A percentile compares a stretch with the other conserved stretches of the same genome.
These are phyloP conservation scores for Acanthamoeba lugdunensis DNA, from an alignment of 208 protist genomes.

Conservation along the genomic window DNA sequence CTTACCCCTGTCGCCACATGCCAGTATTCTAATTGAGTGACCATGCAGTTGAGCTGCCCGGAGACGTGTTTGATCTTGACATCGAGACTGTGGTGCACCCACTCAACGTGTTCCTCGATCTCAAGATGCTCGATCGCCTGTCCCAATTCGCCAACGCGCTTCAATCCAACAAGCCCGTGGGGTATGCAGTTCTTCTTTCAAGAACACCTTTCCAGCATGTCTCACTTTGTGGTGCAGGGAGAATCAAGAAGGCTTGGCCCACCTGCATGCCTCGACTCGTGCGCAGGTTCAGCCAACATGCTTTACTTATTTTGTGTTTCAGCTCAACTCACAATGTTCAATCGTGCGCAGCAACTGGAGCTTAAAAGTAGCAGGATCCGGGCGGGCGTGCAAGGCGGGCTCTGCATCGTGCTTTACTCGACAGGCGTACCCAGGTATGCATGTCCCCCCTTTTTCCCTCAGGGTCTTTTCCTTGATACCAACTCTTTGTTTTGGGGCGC, in stretches of 20 bases:
- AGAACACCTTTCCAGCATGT: background rate
- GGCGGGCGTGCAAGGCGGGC: conserved; percentile 28
- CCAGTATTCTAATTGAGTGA: background rate
- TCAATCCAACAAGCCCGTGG: background rate
- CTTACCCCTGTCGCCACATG: background rate
- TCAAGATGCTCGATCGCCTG: conserved; percentile 17
- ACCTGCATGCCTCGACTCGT: background rate
- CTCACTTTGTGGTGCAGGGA: background rate
- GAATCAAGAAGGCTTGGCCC: background rate
- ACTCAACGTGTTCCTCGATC: conserved; percentile 22
- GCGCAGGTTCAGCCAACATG: background rate
- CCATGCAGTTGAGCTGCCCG: conserved; percentile 23
- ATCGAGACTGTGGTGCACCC: background rate
- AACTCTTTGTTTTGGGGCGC: background rate
- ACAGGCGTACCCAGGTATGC: background rate
- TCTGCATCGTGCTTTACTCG: conserved; percentile 28
- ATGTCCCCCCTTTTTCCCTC: background rate
- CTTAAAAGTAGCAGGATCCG: conserved; percentile 9
- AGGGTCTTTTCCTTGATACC: background rate
- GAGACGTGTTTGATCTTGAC: conserved; percentile 18
- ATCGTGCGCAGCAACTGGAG: background rate
- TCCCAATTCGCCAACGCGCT: background rate
- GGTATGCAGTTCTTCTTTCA: background rate
- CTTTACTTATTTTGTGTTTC: background rate
- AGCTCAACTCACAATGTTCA: background rate